These are phyloP conservation scores for Elaeis oleifera DNA, from an alignment of 202 grass and related monocot genomes.

Conservation along the genomic window DNA sequence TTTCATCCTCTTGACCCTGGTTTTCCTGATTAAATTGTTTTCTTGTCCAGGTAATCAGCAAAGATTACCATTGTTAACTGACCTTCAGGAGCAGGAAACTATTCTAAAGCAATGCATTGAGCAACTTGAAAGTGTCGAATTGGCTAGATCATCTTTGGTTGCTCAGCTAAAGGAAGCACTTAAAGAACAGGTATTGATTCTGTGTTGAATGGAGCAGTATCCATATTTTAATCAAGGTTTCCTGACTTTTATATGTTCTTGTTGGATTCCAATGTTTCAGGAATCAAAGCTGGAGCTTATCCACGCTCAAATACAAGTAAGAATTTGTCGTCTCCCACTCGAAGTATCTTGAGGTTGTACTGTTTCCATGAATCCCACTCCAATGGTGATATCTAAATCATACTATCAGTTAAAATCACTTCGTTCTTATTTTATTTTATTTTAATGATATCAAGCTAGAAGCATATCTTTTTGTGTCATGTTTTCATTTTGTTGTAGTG, in stretches of 20 bases:
- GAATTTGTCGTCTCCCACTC: conserved; percentile 15
- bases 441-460: too few species aligned
- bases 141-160: conserved; percentile 42
- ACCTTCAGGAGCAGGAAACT: conserved; percentile 54
- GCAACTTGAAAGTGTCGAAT: conserved; percentile 52
- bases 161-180: conserved; percentile 72
- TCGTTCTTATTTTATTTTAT: too few species aligned
- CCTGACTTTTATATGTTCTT: conserved; percentile 7
- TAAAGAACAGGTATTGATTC: conserved; percentile 52
- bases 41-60: conserved; percentile 57
- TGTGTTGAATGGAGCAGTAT: conserved; percentile 17
- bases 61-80: conserved; percentile 40
- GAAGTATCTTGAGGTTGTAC: conserved; percentile 1
- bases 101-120: conserved; percentile 51
- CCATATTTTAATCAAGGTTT: conserved; percentile 17
- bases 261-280: conserved; percentile 34
- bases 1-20: too few species aligned
- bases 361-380: too few species aligned
- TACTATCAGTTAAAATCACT: too few species aligned
- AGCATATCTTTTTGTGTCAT: too few species aligned
- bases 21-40: conserved; percentile 5
- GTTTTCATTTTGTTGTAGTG: too few species aligned
- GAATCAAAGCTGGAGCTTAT: conserved; percentile 46
- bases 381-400: too few species aligned
- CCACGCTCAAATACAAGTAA: conserved; percentile 59